Evolutionary conservation across 2,329 filamentous ascomycete species (phyloP).

Genomic region (Fusarium armeniacum): DNA sequence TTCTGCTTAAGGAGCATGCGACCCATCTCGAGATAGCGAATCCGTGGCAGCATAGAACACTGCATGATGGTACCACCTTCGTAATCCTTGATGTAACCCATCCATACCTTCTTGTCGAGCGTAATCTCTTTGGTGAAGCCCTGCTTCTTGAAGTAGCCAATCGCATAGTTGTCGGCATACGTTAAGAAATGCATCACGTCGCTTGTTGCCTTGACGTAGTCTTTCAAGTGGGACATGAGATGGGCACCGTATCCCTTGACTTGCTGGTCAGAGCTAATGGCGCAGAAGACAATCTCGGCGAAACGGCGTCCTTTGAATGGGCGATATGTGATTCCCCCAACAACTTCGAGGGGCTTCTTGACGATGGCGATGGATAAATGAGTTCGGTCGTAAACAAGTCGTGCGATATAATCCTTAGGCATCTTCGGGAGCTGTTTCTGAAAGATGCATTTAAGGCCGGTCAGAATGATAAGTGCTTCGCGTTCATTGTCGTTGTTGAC

Average conservation of each 20-base stretch:
- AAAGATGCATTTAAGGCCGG: conserved; percentile 96
- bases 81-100: conserved; percentile 99
- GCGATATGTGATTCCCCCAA: conserved; percentile 95
- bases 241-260: conserved; percentile 99
- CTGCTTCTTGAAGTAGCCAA: conserved; percentile 99
- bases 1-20: conserved; percentile 98
- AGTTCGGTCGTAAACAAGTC: conserved; percentile 95
- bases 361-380: conserved; percentile 97
- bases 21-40: conserved; percentile 92
- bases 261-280: conserved; percentile 96
- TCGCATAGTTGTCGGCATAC: conserved; percentile 98
- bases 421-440: conserved; percentile 99
- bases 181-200: conserved; percentile 99
- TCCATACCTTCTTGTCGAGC: conserved; percentile 90
- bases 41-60: conserved; percentile 94
- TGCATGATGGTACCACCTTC: conserved; percentile 99
- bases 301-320: conserved; percentile 94
- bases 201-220: conserved; percentile 97
- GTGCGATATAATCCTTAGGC: conserved; percentile 99
- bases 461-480: conserved; percentile 93
- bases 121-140: conserved; percentile 99
- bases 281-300: conserved; percentile 98
- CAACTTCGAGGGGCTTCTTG: conserved; percentile 95
- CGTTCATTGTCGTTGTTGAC: conserved; percentile 95
- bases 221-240: conserved; percentile 97